Evolutionary conservation across 495 filamentous ascomycete species (phyloP).

Genomic region (Coniosporium apollinis): DNA sequence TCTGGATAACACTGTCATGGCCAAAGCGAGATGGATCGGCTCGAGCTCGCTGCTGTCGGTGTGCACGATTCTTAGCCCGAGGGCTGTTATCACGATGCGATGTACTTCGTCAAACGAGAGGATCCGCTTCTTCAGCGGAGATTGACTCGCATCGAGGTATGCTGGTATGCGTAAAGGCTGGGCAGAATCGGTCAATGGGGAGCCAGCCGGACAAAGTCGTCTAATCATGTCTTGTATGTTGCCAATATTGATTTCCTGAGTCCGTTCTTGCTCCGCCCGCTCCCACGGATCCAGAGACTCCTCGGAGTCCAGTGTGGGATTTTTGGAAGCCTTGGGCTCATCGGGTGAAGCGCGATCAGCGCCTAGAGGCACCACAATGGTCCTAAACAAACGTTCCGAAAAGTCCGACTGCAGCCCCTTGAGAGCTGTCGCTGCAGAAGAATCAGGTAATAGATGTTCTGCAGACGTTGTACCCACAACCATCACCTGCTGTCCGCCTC

Average conservation of each 20-base stretch:
- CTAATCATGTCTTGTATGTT: constrained; percentile 52
- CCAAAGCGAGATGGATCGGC: constrained; percentile 13
- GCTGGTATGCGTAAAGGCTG: not conserved
- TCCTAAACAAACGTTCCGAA: constrained; percentile 28
- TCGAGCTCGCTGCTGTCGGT: not conserved
- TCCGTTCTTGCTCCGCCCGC: constrained; percentile 35
- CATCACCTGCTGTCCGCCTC: constrained; percentile 49
- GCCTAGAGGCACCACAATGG: constrained; percentile 22
- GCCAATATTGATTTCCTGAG: constrained; percentile 46
- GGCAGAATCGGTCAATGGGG: not conserved
- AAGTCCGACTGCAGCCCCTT: constrained; percentile 27
- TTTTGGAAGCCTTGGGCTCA: not conserved
- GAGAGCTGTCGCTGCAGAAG: constrained; percentile 34
- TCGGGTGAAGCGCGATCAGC: constrained; percentile 8
- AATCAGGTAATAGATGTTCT: constrained; percentile 28
- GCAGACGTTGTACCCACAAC: constrained; percentile 58
- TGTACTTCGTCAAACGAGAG: constrained; percentile 20
- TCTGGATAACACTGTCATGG: constrained; percentile 13
- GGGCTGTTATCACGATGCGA: constrained; percentile 17
- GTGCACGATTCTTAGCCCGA: constrained; percentile 11
- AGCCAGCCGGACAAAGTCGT: constrained; percentile 19
- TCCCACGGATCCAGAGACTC: constrained; percentile 26
- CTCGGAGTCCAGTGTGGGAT: constrained; percentile 13
- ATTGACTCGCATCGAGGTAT: not conserved
- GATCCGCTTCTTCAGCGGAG: constrained; percentile 8